Percentiles rank a stretch among this genome's conserved stretches.
phyloP scores from a whole-genome alignment of 2,329 filamentous ascomycete genomes.

The Metarhizium anisopliae region DNA sequence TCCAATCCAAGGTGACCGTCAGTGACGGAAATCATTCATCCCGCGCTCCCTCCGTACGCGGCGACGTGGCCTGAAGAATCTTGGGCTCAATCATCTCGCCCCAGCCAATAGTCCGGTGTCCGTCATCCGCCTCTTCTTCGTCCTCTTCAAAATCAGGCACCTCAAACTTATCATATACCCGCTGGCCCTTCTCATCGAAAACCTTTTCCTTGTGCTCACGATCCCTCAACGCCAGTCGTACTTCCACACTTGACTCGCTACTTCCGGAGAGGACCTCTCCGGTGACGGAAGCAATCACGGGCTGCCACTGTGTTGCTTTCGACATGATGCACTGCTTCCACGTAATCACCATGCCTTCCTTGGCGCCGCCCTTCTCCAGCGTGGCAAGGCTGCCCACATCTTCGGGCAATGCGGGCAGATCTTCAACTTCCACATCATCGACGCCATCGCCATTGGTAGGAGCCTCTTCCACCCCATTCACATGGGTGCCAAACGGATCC shows the following conservation, averaged over 20 bases:
- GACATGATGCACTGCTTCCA: slow-evolving; percentile 59
- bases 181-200: slow-evolving; percentile 58
- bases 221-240: slow-evolving; percentile 64
- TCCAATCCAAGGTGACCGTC: neutral
- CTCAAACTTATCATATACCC: slow-evolving; percentile 72
- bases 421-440: slow-evolving; percentile 17
- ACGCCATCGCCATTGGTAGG: neutral
- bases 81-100: slow-evolving; percentile 59
- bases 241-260: slow-evolving; percentile 41
- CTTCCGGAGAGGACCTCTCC: slow-evolving; percentile 52
- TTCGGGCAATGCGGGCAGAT: slow-evolving; percentile 53
- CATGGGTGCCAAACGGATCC: neutral
- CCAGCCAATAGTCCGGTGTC: slow-evolving; percentile 51
- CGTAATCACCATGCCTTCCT: slow-evolving; percentile 54
- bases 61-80: slow-evolving; percentile 39
- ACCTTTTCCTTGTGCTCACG: slow-evolving; percentile 46
- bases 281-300: slow-evolving; percentile 54
- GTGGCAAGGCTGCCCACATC: slow-evolving; percentile 45
- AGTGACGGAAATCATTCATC: neutral
- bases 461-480: slow-evolving; percentile 11
- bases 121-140: slow-evolving; percentile 51
- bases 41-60: neutral
- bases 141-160: slow-evolving; percentile 55
- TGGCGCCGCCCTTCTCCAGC: slow-evolving; percentile 38
- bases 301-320: slow-evolving; percentile 56